Evolutionary conservation across 768 basidiomycete species (phyloP).

Genomic region (Ramaria rubella): DNA sequence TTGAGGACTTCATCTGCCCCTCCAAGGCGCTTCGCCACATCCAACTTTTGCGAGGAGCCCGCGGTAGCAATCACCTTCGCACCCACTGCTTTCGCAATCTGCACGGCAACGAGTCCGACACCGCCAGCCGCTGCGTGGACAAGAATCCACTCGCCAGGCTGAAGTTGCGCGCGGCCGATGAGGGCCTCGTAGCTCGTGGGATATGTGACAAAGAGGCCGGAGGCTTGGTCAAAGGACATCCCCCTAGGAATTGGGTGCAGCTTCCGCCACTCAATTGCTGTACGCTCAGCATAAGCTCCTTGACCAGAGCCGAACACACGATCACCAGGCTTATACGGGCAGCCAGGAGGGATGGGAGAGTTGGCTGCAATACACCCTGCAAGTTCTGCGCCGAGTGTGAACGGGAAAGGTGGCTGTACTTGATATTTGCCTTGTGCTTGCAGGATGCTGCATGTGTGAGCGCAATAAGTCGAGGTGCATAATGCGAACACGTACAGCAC

Average conservation of each 20-base stretch:
- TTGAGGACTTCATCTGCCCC: constrained; percentile 81
- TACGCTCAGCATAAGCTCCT: constrained; percentile 76
- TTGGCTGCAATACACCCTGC: constrained; percentile 64
- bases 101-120: constrained; percentile 87
- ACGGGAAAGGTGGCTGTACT: constrained; percentile 74
- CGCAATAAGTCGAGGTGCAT: constrained; percentile 27
- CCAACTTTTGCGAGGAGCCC: constrained; percentile 70
- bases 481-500: constrained; percentile 16
- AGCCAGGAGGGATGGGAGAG: constrained; percentile 75
- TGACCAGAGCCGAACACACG: constrained; percentile 79
- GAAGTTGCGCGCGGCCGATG: constrained; percentile 73
- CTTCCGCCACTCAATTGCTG: constrained; percentile 44
- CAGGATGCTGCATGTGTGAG: constrained; percentile 38
- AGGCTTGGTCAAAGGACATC: constrained; percentile 80
- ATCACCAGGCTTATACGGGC: constrained; percentile 74
- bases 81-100: constrained; percentile 89
- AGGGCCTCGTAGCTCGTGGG: constrained; percentile 92
- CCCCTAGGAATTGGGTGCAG: constrained; percentile 66
- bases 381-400: constrained; percentile 80
- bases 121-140: constrained; percentile 96
- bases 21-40: constrained; percentile 65
- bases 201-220: constrained; percentile 83
- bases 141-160: constrained; percentile 84
- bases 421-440: constrained; percentile 91
- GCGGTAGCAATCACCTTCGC: constrained; percentile 95